These are phyloP conservation scores for Saccharomycopsis sp. DNA, from an alignment of 805 yeast species.

Conservation along the genomic window DNA sequence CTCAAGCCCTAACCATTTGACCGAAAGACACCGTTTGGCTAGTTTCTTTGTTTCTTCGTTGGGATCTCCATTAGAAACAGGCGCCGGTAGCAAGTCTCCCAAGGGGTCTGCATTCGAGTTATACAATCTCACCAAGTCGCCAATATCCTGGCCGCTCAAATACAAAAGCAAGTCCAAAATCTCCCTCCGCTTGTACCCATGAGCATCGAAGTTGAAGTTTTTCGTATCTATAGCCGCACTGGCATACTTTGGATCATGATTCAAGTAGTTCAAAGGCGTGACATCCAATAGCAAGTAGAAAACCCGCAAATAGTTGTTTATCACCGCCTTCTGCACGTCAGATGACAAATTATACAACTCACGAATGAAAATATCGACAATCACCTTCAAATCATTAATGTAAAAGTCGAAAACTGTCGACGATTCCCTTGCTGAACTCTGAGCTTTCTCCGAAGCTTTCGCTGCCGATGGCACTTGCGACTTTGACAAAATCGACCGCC, in stretches of 20 bases:
- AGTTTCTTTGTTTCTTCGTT: constrained; percentile 9
- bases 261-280: constrained; percentile 34
- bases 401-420: constrained; percentile 30
- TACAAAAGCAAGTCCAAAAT: constrained; percentile 17
- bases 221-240: background rate
- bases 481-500: background rate
- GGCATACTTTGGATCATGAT: constrained; percentile 1
- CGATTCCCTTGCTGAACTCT: background rate
- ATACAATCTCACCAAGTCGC: constrained; percentile 10
- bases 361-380: constrained; percentile 51
- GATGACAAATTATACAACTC: constrained; percentile 45
- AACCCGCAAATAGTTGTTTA: constrained; percentile 45
- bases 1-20: constrained; percentile 17
- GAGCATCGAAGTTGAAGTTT: constrained; percentile 7
- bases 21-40: constrained; percentile 18
- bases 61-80: background rate
- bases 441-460: background rate
- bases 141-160: constrained; percentile 13
- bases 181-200: constrained; percentile 19
- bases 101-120: constrained; percentile 6
- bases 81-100: background rate
- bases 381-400: constrained; percentile 48
- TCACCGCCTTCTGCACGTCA: constrained; percentile 31
- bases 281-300: constrained; percentile 42
- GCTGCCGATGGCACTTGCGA: background rate